Conservation (phyloP, 1,139 yeast genomes). For the Suhomyces atakaporum region DNA sequence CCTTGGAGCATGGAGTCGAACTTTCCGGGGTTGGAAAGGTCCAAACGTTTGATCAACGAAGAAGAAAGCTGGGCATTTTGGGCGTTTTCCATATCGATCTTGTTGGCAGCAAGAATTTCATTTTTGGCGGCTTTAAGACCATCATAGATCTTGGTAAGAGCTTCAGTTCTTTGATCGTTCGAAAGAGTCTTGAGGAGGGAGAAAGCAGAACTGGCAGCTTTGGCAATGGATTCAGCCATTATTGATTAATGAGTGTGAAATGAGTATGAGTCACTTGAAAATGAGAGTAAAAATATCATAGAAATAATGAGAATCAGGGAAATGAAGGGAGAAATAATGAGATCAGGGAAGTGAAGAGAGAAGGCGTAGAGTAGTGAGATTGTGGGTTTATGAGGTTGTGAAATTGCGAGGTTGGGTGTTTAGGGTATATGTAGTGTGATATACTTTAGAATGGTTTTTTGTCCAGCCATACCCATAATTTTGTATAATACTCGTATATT, state of each 20-base stretch:
- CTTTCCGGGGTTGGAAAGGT: conserved; percentile 77
- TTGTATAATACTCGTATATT: too few species aligned
- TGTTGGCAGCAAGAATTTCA: conserved; percentile 70
- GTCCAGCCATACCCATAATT: too few species aligned
- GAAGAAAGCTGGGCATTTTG: conserved; percentile 55
- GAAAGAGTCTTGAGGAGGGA: conserved; percentile 75
- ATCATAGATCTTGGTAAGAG: conserved; percentile 71
- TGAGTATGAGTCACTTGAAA: neutral
- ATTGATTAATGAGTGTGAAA: neutral
- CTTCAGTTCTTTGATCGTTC: conserved; percentile 70
- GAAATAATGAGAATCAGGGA: too few species aligned
- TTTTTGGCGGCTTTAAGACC: conserved; percentile 60
- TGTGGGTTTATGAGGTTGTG: too few species aligned
- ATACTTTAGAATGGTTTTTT: too few species aligned
- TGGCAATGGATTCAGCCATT: conserved; percentile 76
- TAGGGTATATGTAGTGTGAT: too few species aligned
- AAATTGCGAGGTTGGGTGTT: too few species aligned
- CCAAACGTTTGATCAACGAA: conserved; percentile 80
- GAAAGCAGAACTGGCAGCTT: conserved; percentile 75
- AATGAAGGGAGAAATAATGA: too few species aligned
- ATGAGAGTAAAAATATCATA: too few species aligned
- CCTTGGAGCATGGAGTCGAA: conserved; percentile 95
- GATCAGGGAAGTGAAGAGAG: too few species aligned
- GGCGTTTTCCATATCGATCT: conserved; percentile 74
- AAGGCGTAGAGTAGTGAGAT: too few species aligned